phyloP scores from a whole-genome alignment of 129 eudicot genomes.

The Erigeron canadensis region DNA sequence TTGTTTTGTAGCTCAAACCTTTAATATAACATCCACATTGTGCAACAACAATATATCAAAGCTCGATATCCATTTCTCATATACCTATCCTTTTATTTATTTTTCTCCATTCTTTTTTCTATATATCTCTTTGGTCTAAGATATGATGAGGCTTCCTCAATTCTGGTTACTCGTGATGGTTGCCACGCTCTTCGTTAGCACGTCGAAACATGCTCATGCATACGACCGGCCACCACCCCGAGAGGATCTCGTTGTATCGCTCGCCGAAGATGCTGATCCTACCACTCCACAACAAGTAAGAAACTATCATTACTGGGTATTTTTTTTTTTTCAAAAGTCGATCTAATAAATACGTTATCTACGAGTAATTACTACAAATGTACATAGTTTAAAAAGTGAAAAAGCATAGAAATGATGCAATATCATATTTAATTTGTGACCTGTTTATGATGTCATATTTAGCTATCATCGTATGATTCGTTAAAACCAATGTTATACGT shows the following conservation, averaged over 20 bases:
- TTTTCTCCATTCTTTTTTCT: not conserved
- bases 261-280: constrained; percentile 24
- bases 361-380: no score
- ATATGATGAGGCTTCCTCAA: constrained; percentile 23
- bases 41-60: no score
- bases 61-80: not conserved
- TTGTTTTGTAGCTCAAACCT: no score
- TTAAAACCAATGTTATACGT: no score
- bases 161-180: constrained; percentile 11
- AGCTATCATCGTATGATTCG: no score
- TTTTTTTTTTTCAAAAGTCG: no score
- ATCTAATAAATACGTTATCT: no score
- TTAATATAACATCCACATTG: no score
- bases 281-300: constrained; percentile 52
- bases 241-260: constrained; percentile 24
- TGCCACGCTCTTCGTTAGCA: constrained; percentile 25
- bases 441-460: no score
- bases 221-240: constrained; percentile 47
- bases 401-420: no score
- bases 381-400: no score
- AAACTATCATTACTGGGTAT: not conserved
- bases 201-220: not conserved
- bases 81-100: not conserved
- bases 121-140: not conserved
- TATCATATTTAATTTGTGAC: no score